Evolutionary conservation across 164 flowering plant genomes (phyloP), one percentile per base, ranked within the genome.

Genomic region (Liquidambar formosana): DNA sequence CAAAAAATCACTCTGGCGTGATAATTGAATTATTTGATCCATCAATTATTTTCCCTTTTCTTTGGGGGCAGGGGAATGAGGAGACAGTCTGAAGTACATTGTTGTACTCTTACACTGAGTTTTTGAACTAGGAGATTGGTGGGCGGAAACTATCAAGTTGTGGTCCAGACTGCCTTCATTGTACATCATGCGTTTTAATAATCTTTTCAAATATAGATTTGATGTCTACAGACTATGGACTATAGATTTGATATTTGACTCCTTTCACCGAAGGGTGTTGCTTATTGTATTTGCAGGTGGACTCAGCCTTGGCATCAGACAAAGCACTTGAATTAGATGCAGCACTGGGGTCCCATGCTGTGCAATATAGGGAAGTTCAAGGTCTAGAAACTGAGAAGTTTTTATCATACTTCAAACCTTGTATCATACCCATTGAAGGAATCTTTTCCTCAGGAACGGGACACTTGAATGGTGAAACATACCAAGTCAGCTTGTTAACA

Each of bases 361-460:
- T 89, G 67, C 94, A 89, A 75, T 89, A 84, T 68, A 74, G 83
- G 61, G 94, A 89, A 79, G 76, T 79, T 65, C 90, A 87, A 72
- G 92, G 92, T 68, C 78, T 70, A 63, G 94, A 89, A 78, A 81
- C 90, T n/a, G 86, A 77, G 73, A 89, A 80, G 71, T 89, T 89
- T 76, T 76, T 89, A 64, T 87, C 94, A 54, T 89, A 84, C 67
- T 89, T 89, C 64, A 87, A 75, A 72, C 94, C 94, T 45, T 89
- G 94, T 73, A 75, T 89, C 63, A 87, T 89, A 67, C 94, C 94
- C 8, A 18, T 80, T 49, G 82, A 86, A 71, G 94, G 94, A 52
- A 82, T 69, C 5, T 81, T 75, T 70, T 68, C 86, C 43, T 78
- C 83, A 43, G 75, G 73, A 48, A 41, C 56, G 21, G 84, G 76